Evolutionary conservation across 495 filamentous ascomycete genomes (phyloP).

Genomic region (Trypethelium eluteriae): DNA sequence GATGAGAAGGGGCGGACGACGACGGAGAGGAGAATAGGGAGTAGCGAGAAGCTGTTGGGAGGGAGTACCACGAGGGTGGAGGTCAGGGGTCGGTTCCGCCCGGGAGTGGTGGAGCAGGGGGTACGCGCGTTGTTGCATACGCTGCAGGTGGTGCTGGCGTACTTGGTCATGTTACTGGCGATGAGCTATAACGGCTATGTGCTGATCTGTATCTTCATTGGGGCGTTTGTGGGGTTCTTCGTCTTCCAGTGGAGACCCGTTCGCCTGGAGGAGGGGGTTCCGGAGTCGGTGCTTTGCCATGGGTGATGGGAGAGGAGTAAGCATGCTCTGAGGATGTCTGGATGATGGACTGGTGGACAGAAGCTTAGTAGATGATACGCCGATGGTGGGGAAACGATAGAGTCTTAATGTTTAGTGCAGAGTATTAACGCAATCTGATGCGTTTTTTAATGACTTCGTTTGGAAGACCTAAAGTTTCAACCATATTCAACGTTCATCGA

Average conservation of each 20-base stretch:
- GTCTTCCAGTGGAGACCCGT: slow-evolving; percentile 49
- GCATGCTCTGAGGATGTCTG: neutral
- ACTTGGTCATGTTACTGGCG: slow-evolving; percentile 51
- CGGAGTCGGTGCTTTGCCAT: neutral
- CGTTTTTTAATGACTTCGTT: too few relatives aligned
- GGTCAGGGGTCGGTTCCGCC: slow-evolving; percentile 33
- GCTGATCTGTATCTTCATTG: slow-evolving; percentile 56
- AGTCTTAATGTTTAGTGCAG: too few relatives aligned
- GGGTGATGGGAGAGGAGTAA: neutral
- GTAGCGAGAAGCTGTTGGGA: neutral
- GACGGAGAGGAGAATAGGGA: neutral
- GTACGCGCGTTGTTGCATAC: slow-evolving; percentile 44
- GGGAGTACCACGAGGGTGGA: neutral
- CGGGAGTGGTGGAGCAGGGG: slow-evolving; percentile 42
- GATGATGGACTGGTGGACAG: too few relatives aligned
- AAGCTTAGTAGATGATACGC: too few relatives aligned
- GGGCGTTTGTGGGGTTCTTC: slow-evolving; percentile 53
- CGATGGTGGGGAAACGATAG: too few relatives aligned
- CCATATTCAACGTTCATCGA: too few relatives aligned
- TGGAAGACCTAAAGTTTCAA: too few relatives aligned
- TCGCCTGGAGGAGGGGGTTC: neutral
- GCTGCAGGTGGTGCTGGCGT: slow-evolving; percentile 46
- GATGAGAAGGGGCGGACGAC: too few relatives aligned
- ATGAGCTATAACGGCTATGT: slow-evolving; percentile 59
- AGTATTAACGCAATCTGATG: too few relatives aligned